Conservation (phyloP, 257 asterid species). For the Lycium barbarum region DNA sequence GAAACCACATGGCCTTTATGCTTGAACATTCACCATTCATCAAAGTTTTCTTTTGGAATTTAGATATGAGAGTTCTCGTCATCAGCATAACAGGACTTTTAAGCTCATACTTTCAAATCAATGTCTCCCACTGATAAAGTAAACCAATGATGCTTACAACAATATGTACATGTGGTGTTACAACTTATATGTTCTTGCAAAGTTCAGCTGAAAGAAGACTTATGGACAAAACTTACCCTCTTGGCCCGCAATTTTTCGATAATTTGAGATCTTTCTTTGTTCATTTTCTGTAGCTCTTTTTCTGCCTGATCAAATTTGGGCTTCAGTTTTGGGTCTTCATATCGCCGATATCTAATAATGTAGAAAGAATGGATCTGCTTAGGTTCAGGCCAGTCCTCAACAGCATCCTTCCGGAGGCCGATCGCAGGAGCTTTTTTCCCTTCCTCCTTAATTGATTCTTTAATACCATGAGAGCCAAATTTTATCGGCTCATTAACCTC, state of each 20-base stretch:
- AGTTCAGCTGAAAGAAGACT: not conserved
- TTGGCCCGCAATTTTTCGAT: constrained; percentile 66
- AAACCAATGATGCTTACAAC: not conserved
- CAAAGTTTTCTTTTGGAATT: not conserved
- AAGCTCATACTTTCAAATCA: constrained; percentile 4
- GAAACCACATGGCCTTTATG: not conserved
- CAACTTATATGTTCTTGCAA: too few relatives aligned
- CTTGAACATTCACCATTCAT: not conserved
- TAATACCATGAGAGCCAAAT: constrained; percentile 51
- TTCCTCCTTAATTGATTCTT: constrained; percentile 52
- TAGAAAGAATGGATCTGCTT: constrained; percentile 64
- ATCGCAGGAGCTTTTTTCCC: constrained; percentile 44
- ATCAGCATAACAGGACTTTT: not conserved
- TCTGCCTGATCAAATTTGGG: constrained; percentile 73
- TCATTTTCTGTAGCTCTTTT: constrained; percentile 71
- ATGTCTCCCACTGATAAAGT: constrained; percentile 12
- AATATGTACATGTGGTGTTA: not conserved
- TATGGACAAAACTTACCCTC: constrained; percentile 52
- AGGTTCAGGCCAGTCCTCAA: constrained; percentile 93
- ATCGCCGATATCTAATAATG: constrained; percentile 62
- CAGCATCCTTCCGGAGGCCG: constrained; percentile 75
- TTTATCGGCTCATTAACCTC: constrained; percentile 41
- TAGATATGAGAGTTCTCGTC: constrained; percentile 9
- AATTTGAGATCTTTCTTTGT: constrained; percentile 65
- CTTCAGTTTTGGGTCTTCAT: constrained; percentile 71